A percentile compares a stretch with the other conserved stretches of the same genome.
phyloP scores from a whole-genome alignment of 164 flowering plant genomes.

The Berberis vulgaris region DNA sequence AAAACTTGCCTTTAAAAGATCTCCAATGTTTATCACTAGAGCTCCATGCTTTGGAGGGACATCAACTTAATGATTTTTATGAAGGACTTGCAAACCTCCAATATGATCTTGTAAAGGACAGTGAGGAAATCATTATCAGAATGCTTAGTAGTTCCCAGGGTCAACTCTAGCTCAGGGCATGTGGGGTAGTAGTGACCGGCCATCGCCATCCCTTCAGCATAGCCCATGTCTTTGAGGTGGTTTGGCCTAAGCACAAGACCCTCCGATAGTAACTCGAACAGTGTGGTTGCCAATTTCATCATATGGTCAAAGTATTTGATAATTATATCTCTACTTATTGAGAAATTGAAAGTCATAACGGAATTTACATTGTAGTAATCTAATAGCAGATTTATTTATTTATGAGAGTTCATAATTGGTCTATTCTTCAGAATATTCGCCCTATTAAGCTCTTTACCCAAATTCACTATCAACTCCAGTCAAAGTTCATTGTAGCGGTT shows the following conservation, averaged over 20 bases:
- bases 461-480: too few species aligned
- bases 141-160: conserved; percentile 20
- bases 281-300: conserved; percentile 8
- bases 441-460: too few species aligned
- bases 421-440: too few species aligned
- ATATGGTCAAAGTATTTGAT: conserved; percentile 22
- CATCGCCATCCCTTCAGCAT: conserved; percentile 11
- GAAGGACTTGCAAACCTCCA: conserved; percentile 22
- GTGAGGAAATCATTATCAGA: conserved; percentile 21
- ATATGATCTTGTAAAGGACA: conserved; percentile 20
- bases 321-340: conserved; percentile 15
- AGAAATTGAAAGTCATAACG: not conserved
- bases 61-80: conserved; percentile 17
- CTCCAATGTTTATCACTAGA: conserved; percentile 19
- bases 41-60: conserved; percentile 21
- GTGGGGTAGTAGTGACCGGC: conserved; percentile 14
- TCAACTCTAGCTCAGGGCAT: conserved; percentile 24
- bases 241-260: conserved; percentile 22
- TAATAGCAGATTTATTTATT: too few species aligned
- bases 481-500: too few species aligned
- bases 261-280: conserved; percentile 15
- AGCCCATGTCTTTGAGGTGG: conserved; percentile 16
- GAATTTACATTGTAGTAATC: too few species aligned
- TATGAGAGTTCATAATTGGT: too few species aligned
- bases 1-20: conserved; percentile 15